Base-by-base conservation (phyloP, 805 yeast genomes). In the Torulaspora maleeae region DNA sequence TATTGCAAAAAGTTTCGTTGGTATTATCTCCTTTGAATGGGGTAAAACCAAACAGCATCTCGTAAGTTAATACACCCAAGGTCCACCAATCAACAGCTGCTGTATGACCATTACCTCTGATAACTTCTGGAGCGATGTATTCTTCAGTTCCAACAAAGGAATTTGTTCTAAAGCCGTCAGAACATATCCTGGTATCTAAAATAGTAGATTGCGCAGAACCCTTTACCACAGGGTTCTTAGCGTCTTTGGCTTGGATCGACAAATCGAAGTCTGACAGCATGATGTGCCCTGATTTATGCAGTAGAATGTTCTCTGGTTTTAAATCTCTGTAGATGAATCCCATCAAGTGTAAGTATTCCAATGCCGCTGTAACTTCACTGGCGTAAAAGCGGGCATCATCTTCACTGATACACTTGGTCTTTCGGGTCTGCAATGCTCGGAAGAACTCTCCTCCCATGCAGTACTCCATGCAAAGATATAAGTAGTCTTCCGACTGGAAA, bases 1-100 rank as follows among this genome's bases (percentile, higher is more conserved):
- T 81, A 56, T 88, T 87, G 35, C 91, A 80, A 63, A 93, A 93
- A 0, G 99, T 93, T 54, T 82, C 82, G 59, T 89, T 89, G 35
- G 98, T 76, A 53, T 83, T 88, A 28, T 79, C 72, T 5, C 99
- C 99, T 68, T 93, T 93, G 69, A 91, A 93, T 1, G 99, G 99
- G 0, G 99, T 93, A 7, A 88, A 85, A 1, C 98, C 98, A 65
- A 80, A 90, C 17, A 93, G 69, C 99, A 93, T 93, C 62, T 93
- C 99, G 66, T 80, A 95, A 19, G 89, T 72, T 57, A 93, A 75
- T 16, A 93, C 89, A 3, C 99, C 99, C 53, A 93, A 71, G 0
- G 99, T 93, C 99, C 99, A 93, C 99, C 99, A 93, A 66, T 93
- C 99, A 13, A 93, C 99, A 0, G 98, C 96, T 6, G 91, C 83